Evolutionary conservation across 805 yeast species (phyloP), one percentile per base, ranked within the genome.

Genomic region (Saccharomycopsis lassenensis): DNA sequence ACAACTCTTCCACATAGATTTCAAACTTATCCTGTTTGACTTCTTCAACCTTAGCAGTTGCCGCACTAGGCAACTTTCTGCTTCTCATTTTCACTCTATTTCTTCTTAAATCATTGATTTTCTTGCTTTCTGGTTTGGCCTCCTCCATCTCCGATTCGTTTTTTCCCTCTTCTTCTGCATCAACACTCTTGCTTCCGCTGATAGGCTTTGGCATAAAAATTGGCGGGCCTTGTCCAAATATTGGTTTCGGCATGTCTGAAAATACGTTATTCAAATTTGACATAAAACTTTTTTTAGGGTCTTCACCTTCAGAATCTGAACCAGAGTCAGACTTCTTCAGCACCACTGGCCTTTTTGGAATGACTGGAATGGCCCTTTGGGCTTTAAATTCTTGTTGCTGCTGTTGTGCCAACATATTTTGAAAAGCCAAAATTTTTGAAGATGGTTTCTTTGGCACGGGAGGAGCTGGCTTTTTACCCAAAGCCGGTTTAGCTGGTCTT

Each of bases 371-470:
- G 39, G 5, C 21, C 17, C 14, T 11, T 15, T 2, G 28, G 16
- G 25, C 8, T 20, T 20, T 14, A 17, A 22, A 32, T 29, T 63
- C 62, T 38, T 61, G 56, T 24, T 55, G 52, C 48, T 70, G 76
- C 43, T 65, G 67, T 42, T 64, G 62, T 33, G 69, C 70, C 37
- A 81, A 61, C 79, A 78, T 73, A 49, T 78, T 80, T 50, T 81
- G 93, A 53, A 81, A 81, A 0, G 86, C 86, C 1, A 87, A 86
- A 41, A 81, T 81, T 44, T 67, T 78, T 1, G 85, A 75, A 0
- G 89, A 79, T 12, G 84, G 74, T 47, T 81, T 81, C 48, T 79
- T 79, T 3, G 89, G 89, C 17, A 75, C 75, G 21, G 74, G 77
- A 4, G 85, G 85, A 10, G 84, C 71, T 17, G 31, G 27, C 1